A percentile compares a stretch with the other conserved stretches of the same genome.
These are phyloP conservation scores for Backusella sp. DNA, from an alignment of 192 early-diverging fungal species.

Conservation along the genomic window DNA sequence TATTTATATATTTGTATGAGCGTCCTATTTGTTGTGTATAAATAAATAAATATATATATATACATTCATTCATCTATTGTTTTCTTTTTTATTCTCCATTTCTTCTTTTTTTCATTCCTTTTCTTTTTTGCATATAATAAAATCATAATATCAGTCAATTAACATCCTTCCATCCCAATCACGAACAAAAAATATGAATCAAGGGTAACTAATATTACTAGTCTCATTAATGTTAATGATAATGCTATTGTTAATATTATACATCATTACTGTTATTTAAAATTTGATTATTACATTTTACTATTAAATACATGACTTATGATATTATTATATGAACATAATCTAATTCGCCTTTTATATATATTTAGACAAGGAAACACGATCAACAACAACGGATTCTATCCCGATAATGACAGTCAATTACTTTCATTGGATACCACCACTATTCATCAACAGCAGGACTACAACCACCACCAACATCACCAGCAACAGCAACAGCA, in stretches of 20 bases:
- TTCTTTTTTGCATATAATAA: background rate
- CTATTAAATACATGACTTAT: background rate
- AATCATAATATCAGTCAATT: background rate
- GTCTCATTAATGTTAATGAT: background rate
- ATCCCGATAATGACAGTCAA: background rate
- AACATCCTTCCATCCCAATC: background rate
- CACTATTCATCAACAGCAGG: background rate
- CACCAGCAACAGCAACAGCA: background rate
- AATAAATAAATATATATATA: background rate
- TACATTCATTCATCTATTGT: background rate
- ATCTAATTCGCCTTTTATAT: background rate
- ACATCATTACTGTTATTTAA: background rate
- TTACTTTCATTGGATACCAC: background rate
- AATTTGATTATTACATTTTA: background rate
- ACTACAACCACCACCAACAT: background rate
- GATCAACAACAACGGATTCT: background rate
- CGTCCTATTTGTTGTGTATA: background rate
- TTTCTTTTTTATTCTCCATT: background rate
- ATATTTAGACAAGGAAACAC: background rate
- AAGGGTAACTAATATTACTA: constrained; percentile 5
- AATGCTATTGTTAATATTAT: background rate
- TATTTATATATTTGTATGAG: constrained; percentile 3
- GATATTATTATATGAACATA: background rate
- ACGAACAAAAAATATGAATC: background rate
- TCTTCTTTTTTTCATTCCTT: background rate